Evolutionary conservation across 495 filamentous ascomycete species (phyloP).

Genomic region (Xylaria nigripes): DNA sequence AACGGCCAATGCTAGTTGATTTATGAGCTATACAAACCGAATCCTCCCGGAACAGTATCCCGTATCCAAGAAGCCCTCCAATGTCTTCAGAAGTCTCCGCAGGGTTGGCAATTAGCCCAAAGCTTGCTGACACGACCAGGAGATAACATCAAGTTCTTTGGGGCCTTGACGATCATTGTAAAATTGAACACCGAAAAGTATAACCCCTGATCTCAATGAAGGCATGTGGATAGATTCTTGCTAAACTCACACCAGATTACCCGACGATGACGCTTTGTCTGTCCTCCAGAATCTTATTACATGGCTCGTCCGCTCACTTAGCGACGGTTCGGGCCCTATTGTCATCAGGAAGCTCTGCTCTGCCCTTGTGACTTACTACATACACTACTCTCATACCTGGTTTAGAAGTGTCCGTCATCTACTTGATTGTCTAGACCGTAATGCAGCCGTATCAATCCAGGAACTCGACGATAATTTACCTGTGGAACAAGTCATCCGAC

Average conservation of each 20-base stretch:
- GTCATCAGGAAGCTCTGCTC: constrained; percentile 79
- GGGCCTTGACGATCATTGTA: constrained; percentile 85
- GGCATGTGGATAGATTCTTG: not conserved
- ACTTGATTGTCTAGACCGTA: constrained; percentile 50
- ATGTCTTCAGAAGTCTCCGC: constrained; percentile 60
- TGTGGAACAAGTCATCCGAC: constrained; percentile 45
- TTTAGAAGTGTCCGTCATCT: constrained; percentile 60
- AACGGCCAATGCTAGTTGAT: constrained; percentile 41
- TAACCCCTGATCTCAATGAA: not conserved
- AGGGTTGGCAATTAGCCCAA: constrained; percentile 82
- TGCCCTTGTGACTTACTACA: constrained; percentile 70
- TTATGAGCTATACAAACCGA: constrained; percentile 63
- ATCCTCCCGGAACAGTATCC: constrained; percentile 49
- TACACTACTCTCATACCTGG: constrained; percentile 64
- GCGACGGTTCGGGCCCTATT: constrained; percentile 50
- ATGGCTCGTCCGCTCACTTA: constrained; percentile 55
- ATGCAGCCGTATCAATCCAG: constrained; percentile 39
- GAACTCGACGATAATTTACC: constrained; percentile 43
- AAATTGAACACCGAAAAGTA: constrained; percentile 84
- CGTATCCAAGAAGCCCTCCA: constrained; percentile 71
- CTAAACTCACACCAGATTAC: constrained; percentile 44
- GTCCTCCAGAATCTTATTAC: constrained; percentile 63
- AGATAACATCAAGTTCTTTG: constrained; percentile 78
- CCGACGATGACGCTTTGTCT: constrained; percentile 49
- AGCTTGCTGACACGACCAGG: constrained; percentile 55